phyloP scores from a whole-genome alignment of 371 early-diverging fungal species.

The Actinomortierella ambigua region DNA sequence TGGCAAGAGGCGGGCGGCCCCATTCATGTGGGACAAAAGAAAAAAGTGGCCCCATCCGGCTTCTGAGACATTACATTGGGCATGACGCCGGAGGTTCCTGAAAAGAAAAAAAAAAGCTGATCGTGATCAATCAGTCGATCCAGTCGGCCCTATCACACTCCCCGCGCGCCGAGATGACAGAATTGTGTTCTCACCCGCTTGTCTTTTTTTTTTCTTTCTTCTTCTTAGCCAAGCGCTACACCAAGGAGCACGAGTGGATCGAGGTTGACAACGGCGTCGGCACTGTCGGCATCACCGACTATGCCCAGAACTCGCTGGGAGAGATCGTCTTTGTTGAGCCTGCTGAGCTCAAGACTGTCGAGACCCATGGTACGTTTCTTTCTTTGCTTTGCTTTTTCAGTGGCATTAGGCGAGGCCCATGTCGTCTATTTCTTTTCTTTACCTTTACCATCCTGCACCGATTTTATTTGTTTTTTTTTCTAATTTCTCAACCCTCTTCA shows the following conservation, averaged over 20 bases:
- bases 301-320: constrained; percentile 91
- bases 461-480: constrained; percentile 9
- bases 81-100: no score
- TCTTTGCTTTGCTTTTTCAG: neutral
- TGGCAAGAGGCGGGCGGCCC: no score
- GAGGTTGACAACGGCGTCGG: constrained; percentile 71
- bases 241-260: constrained; percentile 95
- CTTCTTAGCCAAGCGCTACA: constrained; percentile 65
- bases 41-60: no score
- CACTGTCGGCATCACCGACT: constrained; percentile 93
- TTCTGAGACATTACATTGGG: no score
- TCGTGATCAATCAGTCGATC: neutral
- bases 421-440: neutral
- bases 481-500: constrained; percentile 1
- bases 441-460: neutral
- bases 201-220: constrained; percentile 2
- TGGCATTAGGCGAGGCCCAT: neutral
- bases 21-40: no score
- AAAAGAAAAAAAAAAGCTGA: neutral
- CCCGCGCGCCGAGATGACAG: no score
- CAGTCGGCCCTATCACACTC: no score
- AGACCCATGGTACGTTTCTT: constrained; percentile 58
- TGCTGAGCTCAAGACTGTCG: constrained; percentile 69
- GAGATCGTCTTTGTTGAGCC: constrained; percentile 95
- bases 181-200: neutral